Percentiles rank a stretch among this genome's conserved stretches.
phyloP scores from a whole-genome alignment of 1,284 basidiomycete genomes.

The Malassezia sp. region DNA sequence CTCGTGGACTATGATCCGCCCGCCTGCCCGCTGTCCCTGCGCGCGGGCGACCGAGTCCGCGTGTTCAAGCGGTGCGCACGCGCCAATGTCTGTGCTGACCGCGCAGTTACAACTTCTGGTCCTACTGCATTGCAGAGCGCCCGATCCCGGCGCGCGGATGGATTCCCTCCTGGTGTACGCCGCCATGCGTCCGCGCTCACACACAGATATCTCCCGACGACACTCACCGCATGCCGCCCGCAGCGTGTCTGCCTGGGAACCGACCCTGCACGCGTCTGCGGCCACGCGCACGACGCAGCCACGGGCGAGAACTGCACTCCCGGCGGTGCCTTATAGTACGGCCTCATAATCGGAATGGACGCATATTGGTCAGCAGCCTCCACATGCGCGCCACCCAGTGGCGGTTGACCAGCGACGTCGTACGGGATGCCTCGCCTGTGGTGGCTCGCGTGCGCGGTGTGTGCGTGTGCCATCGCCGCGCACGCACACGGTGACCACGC shows the following conservation, averaged over 20 bases:
- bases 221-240: not conserved
- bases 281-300: no score
- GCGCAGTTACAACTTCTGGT: conserved; percentile 76
- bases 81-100: not conserved
- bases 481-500: conserved; percentile 32
- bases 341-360: no score
- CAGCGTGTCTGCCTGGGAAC: not conserved
- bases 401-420: no score
- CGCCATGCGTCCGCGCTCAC: not conserved
- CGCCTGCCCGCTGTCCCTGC: conserved; percentile 72
- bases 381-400: no score
- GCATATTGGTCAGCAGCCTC: no score
- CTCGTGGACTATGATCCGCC: conserved; percentile 81
- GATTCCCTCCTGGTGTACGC: conserved; percentile 42
- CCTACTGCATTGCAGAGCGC: conserved; percentile 53
- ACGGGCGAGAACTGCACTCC: no score
- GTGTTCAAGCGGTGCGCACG: conserved; percentile 64
- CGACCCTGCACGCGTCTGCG: no score
- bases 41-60: conserved; percentile 71
- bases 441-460: not conserved
- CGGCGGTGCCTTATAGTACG: no score
- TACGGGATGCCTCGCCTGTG: no score
- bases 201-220: conserved; percentile 3
- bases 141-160: conserved; percentile 34
- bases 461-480: no score